Percentiles rank a stretch among this genome's conserved stretches.
phyloP scores from a whole-genome alignment of 2,329 filamentous ascomycete species.

The Paecilomyces formosus region DNA sequence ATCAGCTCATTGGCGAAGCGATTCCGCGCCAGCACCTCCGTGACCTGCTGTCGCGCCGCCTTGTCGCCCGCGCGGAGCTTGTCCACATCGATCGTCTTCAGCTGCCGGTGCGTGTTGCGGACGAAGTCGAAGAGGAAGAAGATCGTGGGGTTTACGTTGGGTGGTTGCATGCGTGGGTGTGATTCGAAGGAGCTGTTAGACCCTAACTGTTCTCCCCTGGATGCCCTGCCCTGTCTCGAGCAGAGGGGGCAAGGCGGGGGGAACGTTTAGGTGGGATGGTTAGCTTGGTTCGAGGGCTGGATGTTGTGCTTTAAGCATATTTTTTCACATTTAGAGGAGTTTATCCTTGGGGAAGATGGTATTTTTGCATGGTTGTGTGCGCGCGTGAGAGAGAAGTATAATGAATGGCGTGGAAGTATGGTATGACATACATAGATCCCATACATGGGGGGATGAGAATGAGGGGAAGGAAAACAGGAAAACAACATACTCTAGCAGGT shows the following conservation, averaged over 20 bases:
- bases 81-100: conserved; percentile 15
- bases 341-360: neutral
- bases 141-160: conserved; percentile 18
- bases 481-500: conserved; percentile 17
- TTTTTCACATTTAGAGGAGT: neutral
- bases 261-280: neutral
- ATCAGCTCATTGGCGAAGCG: conserved; percentile 17
- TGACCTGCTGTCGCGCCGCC: conserved; percentile 6
- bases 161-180: conserved; percentile 25
- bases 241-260: neutral
- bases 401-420: neutral
- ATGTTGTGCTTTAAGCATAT: neutral
- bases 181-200: conserved; percentile 19
- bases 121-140: conserved; percentile 60
- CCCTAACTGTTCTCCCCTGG: no score
- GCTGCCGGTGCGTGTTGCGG: conserved; percentile 55
- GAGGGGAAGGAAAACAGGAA: neutral
- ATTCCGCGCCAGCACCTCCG: conserved; percentile 22
- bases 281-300: neutral
- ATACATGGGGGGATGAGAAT: neutral
- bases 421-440: no score
- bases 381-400: neutral
- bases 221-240: neutral
- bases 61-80: conserved; percentile 17
- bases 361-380: neutral